These are phyloP conservation scores for Chaetomium olivaceum DNA, from an alignment of 2,329 filamentous ascomycete species.

Conservation along the genomic window DNA sequence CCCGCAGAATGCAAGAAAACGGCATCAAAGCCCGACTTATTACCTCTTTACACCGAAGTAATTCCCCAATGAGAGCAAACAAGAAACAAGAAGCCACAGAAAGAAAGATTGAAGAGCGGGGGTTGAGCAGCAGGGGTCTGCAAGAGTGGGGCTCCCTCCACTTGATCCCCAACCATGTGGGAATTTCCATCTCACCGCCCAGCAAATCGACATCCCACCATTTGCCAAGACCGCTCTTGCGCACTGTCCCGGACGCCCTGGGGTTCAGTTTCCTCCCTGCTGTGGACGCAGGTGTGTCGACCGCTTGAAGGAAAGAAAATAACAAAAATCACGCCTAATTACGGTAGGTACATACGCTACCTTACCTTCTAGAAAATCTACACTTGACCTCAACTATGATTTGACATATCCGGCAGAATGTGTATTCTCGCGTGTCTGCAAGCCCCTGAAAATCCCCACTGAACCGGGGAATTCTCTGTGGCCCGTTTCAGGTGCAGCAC, in stretches of 20 bases:
- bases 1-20: neutral
- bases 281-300: neutral
- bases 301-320: neutral
- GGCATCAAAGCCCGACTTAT: neutral
- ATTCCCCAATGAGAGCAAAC: neutral
- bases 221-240: slow-evolving; percentile 1
- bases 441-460: slow-evolving; percentile 15
- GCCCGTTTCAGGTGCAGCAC: slow-evolving; percentile 19
- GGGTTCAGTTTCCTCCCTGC: neutral
- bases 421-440: neutral
- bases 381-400: neutral
- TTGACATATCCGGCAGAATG: neutral
- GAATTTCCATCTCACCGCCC: slow-evolving; percentile 14
- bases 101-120: slow-evolving; percentile 3
- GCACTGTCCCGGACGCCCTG: neutral
- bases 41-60: neutral
- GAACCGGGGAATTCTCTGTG: slow-evolving; percentile 6
- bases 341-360: too few species aligned
- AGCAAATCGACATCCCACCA: neutral
- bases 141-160: slow-evolving; percentile 6
- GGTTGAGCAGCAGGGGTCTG: neutral
- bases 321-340: neutral
- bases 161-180: slow-evolving; percentile 20
- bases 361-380: neutral
- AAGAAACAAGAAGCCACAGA: neutral